These are phyloP conservation scores for Crepidotus variabilis DNA, from an alignment of 768 basidiomycete genomes.

Conservation along the genomic window DNA sequence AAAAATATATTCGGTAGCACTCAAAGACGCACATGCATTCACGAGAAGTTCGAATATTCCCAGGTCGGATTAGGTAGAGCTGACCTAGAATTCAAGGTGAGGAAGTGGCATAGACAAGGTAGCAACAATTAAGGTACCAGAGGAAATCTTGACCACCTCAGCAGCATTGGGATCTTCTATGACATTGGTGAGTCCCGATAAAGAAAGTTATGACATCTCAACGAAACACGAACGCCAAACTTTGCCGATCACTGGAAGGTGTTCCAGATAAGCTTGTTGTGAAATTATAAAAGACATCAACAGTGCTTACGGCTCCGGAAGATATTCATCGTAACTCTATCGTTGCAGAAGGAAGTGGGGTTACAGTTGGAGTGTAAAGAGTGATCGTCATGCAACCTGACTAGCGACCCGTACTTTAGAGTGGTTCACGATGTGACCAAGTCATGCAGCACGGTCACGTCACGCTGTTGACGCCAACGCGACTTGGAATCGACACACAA, in stretches of 20 bases:
- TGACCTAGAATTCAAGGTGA: conserved; percentile 43
- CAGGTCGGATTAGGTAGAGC: conserved; percentile 87
- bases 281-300: background rate
- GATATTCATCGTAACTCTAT: conserved; percentile 63
- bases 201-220: conserved; percentile 7
- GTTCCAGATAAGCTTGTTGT: conserved; percentile 2
- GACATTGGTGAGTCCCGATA: conserved; percentile 12
- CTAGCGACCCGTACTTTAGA: background rate
- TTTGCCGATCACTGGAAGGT: conserved; percentile 71
- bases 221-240: conserved; percentile 80
- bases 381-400: background rate
- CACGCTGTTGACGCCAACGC: conserved; percentile 2
- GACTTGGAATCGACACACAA: background rate
- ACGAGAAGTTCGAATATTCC: conserved; percentile 84
- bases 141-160: conserved; percentile 92
- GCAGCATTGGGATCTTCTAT: conserved; percentile 91
- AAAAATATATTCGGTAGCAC: background rate
- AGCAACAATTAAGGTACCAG: conserved; percentile 34
- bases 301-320: conserved; percentile 69
- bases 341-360: conserved; percentile 8
- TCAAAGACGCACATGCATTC: conserved; percentile 86
- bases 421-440: conserved; percentile 34
- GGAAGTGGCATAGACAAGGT: background rate
- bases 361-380: background rate
- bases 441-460: conserved; percentile 27